Conservation (phyloP, 352 stramenopile species). For the Thraustochytrium sp. region DNA sequence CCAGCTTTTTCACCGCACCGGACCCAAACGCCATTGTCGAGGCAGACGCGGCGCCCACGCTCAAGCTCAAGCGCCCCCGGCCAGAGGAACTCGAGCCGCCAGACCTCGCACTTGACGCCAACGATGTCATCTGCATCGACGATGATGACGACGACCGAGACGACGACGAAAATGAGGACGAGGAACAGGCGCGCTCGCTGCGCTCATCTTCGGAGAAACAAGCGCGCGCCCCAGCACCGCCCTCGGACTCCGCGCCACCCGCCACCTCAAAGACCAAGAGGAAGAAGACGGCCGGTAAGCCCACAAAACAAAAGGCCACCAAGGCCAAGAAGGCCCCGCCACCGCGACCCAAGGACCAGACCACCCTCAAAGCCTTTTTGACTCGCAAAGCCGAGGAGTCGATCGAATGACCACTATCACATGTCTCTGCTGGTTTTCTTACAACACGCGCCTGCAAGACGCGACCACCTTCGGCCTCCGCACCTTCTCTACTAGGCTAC, state of each 20-base stretch:
- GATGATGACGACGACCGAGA: no score
- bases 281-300: neutral
- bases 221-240: no score
- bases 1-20: neutral
- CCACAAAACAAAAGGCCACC: neutral
- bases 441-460: neutral
- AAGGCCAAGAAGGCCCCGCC: neutral
- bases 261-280: no score
- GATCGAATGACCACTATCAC: neutral
- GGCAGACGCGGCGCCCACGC: neutral
- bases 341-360: neutral
- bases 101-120: no score
- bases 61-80: neutral
- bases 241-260: no score
- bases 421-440: neutral
- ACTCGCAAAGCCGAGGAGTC: neutral
- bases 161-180: no score
- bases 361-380: neutral
- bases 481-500: neutral
- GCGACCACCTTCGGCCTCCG: neutral
- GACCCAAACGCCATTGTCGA: neutral
- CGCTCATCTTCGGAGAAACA: no score
- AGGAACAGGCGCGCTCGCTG: no score
- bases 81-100: no score
- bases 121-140: no score